phyloP scores from a whole-genome alignment of 2,329 filamentous ascomycete genomes.

The Triangularia setosa region DNA sequence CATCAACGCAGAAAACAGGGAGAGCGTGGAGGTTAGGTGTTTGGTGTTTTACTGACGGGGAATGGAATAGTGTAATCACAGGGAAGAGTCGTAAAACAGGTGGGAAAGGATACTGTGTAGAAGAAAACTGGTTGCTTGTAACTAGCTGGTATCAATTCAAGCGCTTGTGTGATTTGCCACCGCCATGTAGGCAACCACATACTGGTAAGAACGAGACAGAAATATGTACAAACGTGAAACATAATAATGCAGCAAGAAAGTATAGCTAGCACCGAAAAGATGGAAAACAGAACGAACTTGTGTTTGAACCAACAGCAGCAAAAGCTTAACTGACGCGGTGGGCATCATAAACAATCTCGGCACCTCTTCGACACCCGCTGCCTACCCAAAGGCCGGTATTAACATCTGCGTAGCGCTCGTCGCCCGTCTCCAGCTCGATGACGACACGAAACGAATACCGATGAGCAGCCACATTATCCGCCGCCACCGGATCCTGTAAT shows the following conservation, averaged over 20 bases:
- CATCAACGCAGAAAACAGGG: constrained; percentile 49
- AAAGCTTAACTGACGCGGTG: constrained; percentile 23
- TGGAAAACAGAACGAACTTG: neutral
- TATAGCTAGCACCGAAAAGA: too few relatives aligned
- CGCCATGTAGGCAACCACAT: neutral
- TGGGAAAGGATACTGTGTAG: too few relatives aligned
- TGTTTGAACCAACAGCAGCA: neutral
- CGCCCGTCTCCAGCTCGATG: constrained; percentile 28
- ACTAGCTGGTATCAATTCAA: neutral
- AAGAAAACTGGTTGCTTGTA: too few relatives aligned
- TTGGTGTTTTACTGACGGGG: constrained; percentile 9
- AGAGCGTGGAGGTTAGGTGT: constrained; percentile 20
- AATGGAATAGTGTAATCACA: neutral
- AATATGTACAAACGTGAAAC: neutral
- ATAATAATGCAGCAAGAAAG: neutral
- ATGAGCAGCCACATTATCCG: constrained; percentile 24
- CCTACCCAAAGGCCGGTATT: constrained; percentile 26
- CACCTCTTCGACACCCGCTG: constrained; percentile 26
- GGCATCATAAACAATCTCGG: constrained; percentile 28
- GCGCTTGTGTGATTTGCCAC: too few relatives aligned
- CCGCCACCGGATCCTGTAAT: constrained; percentile 24
- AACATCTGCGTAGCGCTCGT: constrained; percentile 25
- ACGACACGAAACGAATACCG: constrained; percentile 27
- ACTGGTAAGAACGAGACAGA: neutral
- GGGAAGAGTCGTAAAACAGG: neutral